A percentile compares a stretch with the other conserved stretches of the same genome.
Conservation (phyloP, 2,329 filamentous ascomycete genomes). For the Remersonia thermophila region DNA sequence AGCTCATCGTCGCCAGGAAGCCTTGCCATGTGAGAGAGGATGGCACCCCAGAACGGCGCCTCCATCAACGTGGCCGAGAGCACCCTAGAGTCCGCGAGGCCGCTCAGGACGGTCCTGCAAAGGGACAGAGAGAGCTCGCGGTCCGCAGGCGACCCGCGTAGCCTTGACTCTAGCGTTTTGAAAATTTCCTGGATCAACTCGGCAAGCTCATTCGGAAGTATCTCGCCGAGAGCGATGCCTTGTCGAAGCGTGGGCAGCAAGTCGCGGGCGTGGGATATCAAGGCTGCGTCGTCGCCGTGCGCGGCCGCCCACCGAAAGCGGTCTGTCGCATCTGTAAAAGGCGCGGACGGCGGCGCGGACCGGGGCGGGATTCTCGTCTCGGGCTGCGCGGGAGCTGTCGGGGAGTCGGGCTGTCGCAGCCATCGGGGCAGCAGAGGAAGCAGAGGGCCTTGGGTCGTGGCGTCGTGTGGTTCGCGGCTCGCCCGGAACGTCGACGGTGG, state of each 20-base stretch:
- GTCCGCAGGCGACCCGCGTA: slow-evolving; percentile 1
- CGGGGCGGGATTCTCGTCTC: background rate
- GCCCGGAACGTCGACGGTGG: slow-evolving; percentile 8
- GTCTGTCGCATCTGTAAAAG: slow-evolving; percentile 5
- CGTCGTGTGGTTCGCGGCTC: slow-evolving; percentile 8
- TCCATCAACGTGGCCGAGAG: slow-evolving; percentile 7
- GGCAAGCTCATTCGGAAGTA: slow-evolving; percentile 2
- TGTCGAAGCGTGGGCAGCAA: slow-evolving; percentile 16
- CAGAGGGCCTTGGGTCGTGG: background rate
- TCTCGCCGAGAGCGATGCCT: slow-evolving; percentile 9
- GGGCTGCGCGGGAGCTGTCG: background rate
- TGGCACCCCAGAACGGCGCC: slow-evolving; percentile 8
- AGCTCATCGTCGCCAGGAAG: slow-evolving; percentile 10
- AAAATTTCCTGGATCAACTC: slow-evolving; percentile 7
- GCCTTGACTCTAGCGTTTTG: slow-evolving; percentile 8
- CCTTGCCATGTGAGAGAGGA: slow-evolving; percentile 10
- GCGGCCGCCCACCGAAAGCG: slow-evolving; percentile 3
- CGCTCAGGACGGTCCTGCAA: slow-evolving; percentile 10
- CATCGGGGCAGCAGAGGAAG: slow-evolving; percentile 9
- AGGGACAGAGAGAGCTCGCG: slow-evolving; percentile 5
- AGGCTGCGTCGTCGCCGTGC: slow-evolving; percentile 1
- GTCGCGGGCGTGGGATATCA: slow-evolving; percentile 13
- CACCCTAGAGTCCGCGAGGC: slow-evolving; percentile 8
- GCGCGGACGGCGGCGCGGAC: background rate
- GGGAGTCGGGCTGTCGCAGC: background rate